Evolutionary conservation across 2,329 filamentous ascomycete genomes (phyloP).

Genomic region (Calonectria hawksworthii): DNA sequence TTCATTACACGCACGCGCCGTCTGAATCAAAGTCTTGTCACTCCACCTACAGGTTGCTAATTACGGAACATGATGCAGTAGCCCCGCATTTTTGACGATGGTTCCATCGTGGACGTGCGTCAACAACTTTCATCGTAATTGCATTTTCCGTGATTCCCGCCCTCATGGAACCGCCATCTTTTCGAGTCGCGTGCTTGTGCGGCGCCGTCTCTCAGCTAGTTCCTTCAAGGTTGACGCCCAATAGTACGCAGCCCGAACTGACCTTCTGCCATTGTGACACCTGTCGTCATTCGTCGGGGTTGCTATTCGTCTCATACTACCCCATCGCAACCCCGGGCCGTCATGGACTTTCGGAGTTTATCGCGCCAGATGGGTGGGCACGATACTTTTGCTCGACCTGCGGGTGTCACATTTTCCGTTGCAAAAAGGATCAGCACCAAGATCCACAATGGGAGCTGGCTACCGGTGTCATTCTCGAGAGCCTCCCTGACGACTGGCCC

Average conservation of each 20-base stretch:
- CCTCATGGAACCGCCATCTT: not conserved
- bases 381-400: conserved; percentile 58
- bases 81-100: conserved; percentile 7
- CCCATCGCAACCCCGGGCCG: conserved; percentile 41
- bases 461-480: conserved; percentile 51
- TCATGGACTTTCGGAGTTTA: conserved; percentile 29
- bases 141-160: not conserved
- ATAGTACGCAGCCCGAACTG: conserved; percentile 17
- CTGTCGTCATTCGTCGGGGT: conserved; percentile 51
- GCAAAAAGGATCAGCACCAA: not conserved
- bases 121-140: not conserved
- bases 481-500: not conserved
- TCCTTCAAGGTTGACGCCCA: not conserved
- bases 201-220: conserved; percentile 24
- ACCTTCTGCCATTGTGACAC: conserved; percentile 51
- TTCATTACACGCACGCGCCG: conserved; percentile 15
- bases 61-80: not conserved
- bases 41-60: conserved; percentile 6
- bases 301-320: conserved; percentile 56
- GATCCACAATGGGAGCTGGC: conserved; percentile 51
- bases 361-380: conserved; percentile 19
- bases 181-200: conserved; percentile 30
- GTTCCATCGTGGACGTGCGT: not conserved
- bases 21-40: conserved; percentile 10
- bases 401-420: conserved; percentile 58